Percentiles rank a stretch among this genome's conserved stretches.
phyloP scores from a whole-genome alignment of 495 filamentous ascomycete genomes.

The Trichoderma gamsii region DNA sequence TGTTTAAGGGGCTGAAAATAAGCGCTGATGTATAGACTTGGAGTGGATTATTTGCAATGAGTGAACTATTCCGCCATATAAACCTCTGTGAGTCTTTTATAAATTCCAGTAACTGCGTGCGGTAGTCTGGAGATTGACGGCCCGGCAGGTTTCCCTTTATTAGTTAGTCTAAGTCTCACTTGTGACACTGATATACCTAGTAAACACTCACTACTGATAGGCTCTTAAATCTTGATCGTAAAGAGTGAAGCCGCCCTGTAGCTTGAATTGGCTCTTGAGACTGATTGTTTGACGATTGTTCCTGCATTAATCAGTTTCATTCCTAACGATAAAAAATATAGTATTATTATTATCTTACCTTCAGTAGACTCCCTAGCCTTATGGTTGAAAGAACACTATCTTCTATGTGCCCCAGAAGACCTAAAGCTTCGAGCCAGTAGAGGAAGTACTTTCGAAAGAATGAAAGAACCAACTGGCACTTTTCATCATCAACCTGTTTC shows the following conservation, averaged over 20 bases:
- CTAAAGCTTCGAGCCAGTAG: background rate
- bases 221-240: too few species aligned
- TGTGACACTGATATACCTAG: too few species aligned
- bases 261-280: too few species aligned
- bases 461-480: background rate
- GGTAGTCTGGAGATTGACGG: too few species aligned
- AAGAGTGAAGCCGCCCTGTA: too few species aligned
- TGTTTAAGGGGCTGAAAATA: background rate
- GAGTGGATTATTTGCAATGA: background rate
- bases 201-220: too few species aligned
- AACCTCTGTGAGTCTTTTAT: background rate
- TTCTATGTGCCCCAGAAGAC: background rate
- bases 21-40: background rate
- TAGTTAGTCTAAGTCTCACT: too few species aligned
- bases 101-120: background rate
- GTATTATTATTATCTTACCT: background rate
- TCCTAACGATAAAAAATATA: too few species aligned
- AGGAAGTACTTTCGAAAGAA: background rate
- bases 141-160: too few species aligned
- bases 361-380: background rate
- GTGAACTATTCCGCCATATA: background rate
- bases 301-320: too few species aligned
- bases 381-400: background rate
- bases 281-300: too few species aligned
- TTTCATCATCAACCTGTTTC: background rate